These are phyloP conservation scores for Tulasnella sp. DNA, from an alignment of 768 basidiomycete genomes.

Conservation along the genomic window DNA sequence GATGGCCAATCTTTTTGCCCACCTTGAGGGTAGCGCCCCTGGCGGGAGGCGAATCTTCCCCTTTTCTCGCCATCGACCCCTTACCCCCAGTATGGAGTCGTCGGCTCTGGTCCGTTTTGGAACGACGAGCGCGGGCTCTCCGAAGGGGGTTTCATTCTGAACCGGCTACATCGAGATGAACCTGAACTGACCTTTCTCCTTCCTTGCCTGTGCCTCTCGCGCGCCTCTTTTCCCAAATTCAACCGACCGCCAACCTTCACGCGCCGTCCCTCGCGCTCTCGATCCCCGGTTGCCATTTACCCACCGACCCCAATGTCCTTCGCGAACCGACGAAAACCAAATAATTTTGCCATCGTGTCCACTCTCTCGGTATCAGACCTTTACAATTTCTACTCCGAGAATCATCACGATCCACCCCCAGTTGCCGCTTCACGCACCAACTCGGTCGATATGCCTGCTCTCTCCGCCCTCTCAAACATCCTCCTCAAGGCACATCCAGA, in stretches of 20 bases:
- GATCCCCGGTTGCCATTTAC: constrained; percentile 3
- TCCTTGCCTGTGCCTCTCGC: neutral
- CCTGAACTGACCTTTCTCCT: neutral
- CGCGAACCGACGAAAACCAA: too few species aligned
- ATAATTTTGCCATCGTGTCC: neutral
- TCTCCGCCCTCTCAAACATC: constrained; percentile 18
- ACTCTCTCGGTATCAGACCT: neutral
- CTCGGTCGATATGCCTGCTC: neutral
- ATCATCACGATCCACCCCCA: neutral
- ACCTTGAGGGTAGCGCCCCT: neutral
- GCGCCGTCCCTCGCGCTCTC: neutral
- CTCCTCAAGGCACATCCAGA: constrained; percentile 4
- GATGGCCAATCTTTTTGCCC: neutral
- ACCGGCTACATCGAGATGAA: neutral
- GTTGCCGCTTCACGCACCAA: neutral
- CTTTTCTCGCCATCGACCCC: neutral
- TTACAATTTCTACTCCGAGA: constrained; percentile 15
- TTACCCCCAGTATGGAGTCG: neutral
- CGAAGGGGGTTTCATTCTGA: neutral
- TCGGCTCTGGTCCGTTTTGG: neutral
- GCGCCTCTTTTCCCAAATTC: neutral
- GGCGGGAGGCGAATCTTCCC: neutral
- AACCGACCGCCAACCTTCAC: neutral
- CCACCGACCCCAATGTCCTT: neutral
- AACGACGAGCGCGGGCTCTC: neutral